phyloP scores from a whole-genome alignment of 441 rosid genomes.

The Corymbia calophylla region DNA sequence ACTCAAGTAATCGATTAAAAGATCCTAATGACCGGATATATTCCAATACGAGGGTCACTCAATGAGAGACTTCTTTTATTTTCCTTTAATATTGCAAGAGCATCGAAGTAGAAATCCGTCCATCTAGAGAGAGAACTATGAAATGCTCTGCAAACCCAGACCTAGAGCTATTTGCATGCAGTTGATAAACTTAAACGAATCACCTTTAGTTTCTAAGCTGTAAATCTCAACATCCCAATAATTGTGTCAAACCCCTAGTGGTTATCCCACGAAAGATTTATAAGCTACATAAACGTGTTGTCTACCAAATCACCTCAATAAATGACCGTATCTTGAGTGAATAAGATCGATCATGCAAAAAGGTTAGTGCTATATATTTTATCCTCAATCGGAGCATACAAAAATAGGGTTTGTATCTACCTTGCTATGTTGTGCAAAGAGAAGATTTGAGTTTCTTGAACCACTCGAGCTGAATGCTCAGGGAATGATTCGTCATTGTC shows the following conservation, averaged over 20 bases:
- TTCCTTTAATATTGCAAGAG: not conserved
- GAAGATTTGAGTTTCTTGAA: conserved; percentile 56
- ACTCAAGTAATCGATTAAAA: not conserved
- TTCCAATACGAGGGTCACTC: not conserved
- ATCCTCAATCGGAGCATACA: not conserved
- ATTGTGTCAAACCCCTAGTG: accelerated
- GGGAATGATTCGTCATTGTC: not conserved
- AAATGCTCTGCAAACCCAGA: not conserved
- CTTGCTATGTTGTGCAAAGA: conserved; percentile 14
- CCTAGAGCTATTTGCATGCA: too few relatives aligned
- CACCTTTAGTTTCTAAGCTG: not conserved
- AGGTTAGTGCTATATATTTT: not conserved
- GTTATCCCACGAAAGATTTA: not conserved
- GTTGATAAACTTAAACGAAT: not conserved
- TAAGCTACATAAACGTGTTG: not conserved
- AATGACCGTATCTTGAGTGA: not conserved
- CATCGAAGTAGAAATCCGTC: accelerated
- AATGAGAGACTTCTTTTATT: not conserved
- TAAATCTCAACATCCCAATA: not conserved
- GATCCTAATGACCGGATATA: not conserved
- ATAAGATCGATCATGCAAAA: not conserved
- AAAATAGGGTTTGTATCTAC: not conserved
- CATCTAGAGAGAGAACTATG: not conserved
- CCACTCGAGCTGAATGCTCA: conserved; percentile 42
- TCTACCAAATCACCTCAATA: not conserved